phyloP scores from a whole-genome alignment of 495 filamentous ascomycete species.

The Viridothelium virens region DNA sequence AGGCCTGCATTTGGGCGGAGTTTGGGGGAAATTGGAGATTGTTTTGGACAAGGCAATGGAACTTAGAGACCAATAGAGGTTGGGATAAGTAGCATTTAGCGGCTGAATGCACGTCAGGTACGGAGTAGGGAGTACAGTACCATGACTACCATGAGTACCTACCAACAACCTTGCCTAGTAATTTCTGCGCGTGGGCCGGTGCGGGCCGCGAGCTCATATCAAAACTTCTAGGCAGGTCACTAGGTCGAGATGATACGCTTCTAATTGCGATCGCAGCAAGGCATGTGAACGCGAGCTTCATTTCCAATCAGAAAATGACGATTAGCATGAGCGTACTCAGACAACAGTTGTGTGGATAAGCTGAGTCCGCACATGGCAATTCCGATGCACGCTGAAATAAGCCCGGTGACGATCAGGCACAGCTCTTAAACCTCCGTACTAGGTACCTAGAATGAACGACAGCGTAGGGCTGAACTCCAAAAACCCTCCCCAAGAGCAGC shows the following conservation, averaged over 20 bases:
- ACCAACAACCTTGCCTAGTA: too few species aligned
- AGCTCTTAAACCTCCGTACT: neutral
- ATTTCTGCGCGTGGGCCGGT: neutral
- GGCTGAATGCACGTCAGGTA: constrained; percentile 2
- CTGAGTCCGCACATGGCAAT: neutral
- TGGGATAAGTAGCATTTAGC: neutral
- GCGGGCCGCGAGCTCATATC: neutral
- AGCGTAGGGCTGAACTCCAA: constrained; percentile 1
- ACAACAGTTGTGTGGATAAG: neutral
- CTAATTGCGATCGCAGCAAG: too few species aligned
- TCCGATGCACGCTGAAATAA: neutral
- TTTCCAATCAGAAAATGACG: neutral
- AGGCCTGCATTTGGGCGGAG: neutral
- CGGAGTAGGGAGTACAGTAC: neutral
- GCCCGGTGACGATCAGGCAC: constrained; percentile 11
- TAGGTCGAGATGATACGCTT: too few species aligned
- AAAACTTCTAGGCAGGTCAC: too few species aligned
- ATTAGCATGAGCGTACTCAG: neutral
- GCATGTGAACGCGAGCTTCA: too few species aligned
- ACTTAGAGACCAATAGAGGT: neutral
- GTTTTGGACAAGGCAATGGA: neutral
- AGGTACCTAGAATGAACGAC: neutral
- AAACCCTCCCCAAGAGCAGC: neutral
- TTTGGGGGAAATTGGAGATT: neutral
- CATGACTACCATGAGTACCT: neutral